phyloP scores from a whole-genome alignment of 2,329 filamentous ascomycete genomes.

The Fusarium pseudocircinatum region DNA sequence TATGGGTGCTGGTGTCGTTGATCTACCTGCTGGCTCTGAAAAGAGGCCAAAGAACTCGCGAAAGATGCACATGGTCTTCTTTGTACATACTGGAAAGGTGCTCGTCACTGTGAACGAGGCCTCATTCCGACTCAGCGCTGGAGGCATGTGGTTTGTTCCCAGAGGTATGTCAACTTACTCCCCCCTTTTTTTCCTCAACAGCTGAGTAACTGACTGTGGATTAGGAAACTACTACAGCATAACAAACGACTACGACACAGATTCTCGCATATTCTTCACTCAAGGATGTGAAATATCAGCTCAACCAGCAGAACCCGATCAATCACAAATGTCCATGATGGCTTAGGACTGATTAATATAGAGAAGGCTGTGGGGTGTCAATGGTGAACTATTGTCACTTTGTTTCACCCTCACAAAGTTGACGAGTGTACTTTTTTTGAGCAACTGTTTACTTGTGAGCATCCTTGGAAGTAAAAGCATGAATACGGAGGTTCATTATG shows the following conservation, averaged over 20 bases:
- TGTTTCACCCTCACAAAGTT: background rate
- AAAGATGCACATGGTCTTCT: constrained; percentile 98
- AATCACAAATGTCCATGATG: constrained; percentile 36
- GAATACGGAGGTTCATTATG: background rate
- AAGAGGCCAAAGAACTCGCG: constrained; percentile 93
- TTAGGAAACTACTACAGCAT: constrained; percentile 95
- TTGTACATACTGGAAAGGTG: constrained; percentile 85
- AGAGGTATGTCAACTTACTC: constrained; percentile 72
- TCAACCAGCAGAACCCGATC: constrained; percentile 36
- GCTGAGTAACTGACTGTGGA: constrained; percentile 5
- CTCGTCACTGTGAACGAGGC: constrained; percentile 80
- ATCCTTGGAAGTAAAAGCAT: constrained; percentile 1
- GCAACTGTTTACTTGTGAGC: background rate
- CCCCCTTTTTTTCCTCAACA: background rate
- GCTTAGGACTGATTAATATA: constrained; percentile 9
- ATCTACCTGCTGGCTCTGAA: constrained; percentile 81
- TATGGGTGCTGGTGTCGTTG: constrained; percentile 89
- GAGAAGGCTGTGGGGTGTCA: background rate
- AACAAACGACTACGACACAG: constrained; percentile 76
- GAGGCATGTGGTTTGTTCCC: constrained; percentile 93
- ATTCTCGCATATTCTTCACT: constrained; percentile 88
- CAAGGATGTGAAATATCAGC: constrained; percentile 76
- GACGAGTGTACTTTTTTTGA: constrained; percentile 10
- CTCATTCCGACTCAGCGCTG: constrained; percentile 83
- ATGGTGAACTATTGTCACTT: background rate